These are phyloP conservation scores for Melampsora americana DNA, from an alignment of 1,284 basidiomycete species.

Conservation along the genomic window DNA sequence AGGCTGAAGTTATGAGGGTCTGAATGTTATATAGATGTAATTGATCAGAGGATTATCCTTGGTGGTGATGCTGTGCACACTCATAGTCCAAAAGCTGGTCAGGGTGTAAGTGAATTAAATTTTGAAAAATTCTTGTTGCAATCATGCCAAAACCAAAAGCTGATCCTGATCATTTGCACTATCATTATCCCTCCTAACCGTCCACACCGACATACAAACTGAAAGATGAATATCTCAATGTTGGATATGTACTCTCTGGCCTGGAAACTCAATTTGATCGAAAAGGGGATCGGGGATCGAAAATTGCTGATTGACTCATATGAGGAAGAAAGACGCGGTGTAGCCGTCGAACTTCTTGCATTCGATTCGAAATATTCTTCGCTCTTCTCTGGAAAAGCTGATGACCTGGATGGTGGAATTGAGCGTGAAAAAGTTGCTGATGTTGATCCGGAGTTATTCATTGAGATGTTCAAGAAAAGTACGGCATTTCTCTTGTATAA, in stretches of 20 bases:
- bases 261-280: conserved; percentile 56
- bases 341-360: conserved; percentile 55
- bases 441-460: conserved; percentile 45
- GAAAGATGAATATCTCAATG: conserved; percentile 56
- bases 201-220: conserved; percentile 24
- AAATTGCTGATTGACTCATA: conserved; percentile 54
- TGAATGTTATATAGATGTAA: conserved; percentile 50
- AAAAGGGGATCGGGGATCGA: conserved; percentile 55
- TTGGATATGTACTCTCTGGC: conserved; percentile 56
- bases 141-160: not conserved
- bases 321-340: conserved; percentile 54
- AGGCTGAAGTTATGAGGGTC: conserved; percentile 26
- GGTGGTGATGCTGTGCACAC: conserved; percentile 57
- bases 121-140: not conserved
- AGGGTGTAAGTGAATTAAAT: conserved; percentile 46
- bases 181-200: not conserved
- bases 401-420: conserved; percentile 46
- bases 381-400: conserved; percentile 52
- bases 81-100: conserved; percentile 55
- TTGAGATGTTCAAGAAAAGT: conserved; percentile 32
- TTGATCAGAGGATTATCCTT: conserved; percentile 54
- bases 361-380: conserved; percentile 56
- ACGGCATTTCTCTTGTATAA: not conserved
- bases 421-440: conserved; percentile 46
- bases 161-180: not conserved